Conservation (phyloP, 2,329 filamentous ascomycete species). For the Emericellopsis cladophorae region DNA sequence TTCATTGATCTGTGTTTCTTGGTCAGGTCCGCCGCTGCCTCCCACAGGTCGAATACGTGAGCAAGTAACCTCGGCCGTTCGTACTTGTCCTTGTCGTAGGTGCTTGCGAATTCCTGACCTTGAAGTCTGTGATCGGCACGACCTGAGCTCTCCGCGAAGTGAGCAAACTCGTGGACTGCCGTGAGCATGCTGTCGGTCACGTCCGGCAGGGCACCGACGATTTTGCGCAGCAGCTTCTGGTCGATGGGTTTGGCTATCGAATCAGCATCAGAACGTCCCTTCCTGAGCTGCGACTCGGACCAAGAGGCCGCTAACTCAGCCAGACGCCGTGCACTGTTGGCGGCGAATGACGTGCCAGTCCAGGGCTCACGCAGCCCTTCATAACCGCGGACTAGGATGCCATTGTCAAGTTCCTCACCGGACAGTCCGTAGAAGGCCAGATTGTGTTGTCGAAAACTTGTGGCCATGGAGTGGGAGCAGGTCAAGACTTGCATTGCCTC, state of each 20-base stretch:
- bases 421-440: conserved; percentile 60
- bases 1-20: conserved; percentile 43
- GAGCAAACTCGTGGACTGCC: conserved; percentile 37
- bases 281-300: too few relatives aligned
- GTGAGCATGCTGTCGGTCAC: conserved; percentile 43
- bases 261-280: too few relatives aligned
- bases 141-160: conserved; percentile 32
- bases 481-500: conserved; percentile 58
- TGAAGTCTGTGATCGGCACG: conserved; percentile 23
- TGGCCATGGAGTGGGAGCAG: conserved; percentile 41
- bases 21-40: conserved; percentile 43
- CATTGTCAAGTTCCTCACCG: conserved; percentile 51
- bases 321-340: conserved; percentile 48
- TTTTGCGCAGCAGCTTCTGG: conserved; percentile 26
- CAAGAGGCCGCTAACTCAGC: conserved; percentile 22
- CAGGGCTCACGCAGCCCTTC: conserved; percentile 67
- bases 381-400: conserved; percentile 51
- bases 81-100: conserved; percentile 36
- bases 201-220: conserved; percentile 33
- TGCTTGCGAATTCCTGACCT: conserved; percentile 30
- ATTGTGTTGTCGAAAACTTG: conserved; percentile 62
- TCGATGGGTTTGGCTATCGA: conserved; percentile 19
- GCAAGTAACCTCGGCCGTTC: conserved; percentile 40
- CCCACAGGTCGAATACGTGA: conserved; percentile 37
- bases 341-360: conserved; percentile 59